Percentiles rank a stretch among this genome's conserved stretches.
phyloP scores from a whole-genome alignment of 176 grass and related monocot species.

The Oryza nivara region DNA sequence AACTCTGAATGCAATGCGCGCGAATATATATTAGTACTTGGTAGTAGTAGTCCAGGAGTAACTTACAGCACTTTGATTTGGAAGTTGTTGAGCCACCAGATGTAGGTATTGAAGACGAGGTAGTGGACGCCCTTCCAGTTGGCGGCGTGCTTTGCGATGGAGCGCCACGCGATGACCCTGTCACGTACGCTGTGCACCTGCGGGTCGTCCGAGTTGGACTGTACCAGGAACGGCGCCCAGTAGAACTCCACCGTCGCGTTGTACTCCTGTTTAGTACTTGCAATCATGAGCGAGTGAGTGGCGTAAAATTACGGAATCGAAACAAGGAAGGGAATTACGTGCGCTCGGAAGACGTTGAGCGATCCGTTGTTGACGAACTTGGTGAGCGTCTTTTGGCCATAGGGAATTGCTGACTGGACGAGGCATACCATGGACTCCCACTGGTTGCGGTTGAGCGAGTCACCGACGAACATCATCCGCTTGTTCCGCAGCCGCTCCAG shows the following conservation, averaged over 20 bases:
- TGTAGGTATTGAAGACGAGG: conserved; percentile 78
- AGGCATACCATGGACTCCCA: conserved; percentile 94
- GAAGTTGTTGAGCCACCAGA: conserved; percentile 79
- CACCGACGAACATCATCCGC: conserved; percentile 83
- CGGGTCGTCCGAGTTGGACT: conserved; percentile 78
- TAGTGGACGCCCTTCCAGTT: conserved; percentile 65
- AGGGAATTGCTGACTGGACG: conserved; percentile 58
- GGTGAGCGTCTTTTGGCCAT: conserved; percentile 52
- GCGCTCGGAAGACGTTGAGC: conserved; percentile 63
- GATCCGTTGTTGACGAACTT: conserved; percentile 78
- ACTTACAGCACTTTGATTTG: conserved; percentile 66
- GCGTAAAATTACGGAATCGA: too few relatives aligned
- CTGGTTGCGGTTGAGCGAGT: conserved; percentile 86
- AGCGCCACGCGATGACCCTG: conserved; percentile 53
- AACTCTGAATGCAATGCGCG: too few relatives aligned
- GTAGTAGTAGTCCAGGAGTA: neutral
- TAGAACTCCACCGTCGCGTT: conserved; percentile 90
- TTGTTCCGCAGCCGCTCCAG: conserved; percentile 77
- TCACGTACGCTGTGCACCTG: conserved; percentile 61
- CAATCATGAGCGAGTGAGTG: too few relatives aligned
- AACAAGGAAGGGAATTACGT: conserved; percentile 22
- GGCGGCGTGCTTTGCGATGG: conserved; percentile 60
- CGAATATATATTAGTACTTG: too few relatives aligned
- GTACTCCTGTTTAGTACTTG: conserved; percentile 47
- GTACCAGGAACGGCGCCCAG: conserved; percentile 83